Evolutionary conservation across 2,329 filamentous ascomycete species (phyloP).

Genomic region (Phialocephala sp.): DNA sequence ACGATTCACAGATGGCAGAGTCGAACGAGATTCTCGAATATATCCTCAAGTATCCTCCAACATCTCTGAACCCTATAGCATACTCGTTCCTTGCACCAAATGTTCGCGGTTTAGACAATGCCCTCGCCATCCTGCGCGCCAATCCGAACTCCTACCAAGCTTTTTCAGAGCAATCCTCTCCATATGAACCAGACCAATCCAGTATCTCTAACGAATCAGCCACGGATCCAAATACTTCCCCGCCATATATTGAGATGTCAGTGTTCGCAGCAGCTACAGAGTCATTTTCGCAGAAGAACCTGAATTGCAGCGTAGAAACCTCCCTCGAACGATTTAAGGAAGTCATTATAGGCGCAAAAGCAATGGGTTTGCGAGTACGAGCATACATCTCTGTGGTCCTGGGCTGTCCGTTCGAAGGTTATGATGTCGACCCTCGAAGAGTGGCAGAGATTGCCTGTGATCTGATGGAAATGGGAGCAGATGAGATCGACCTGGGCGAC

Average conservation of each 20-base stretch:
- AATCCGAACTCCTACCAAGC: constrained; percentile 59
- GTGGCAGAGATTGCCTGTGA: constrained; percentile 71
- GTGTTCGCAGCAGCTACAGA: constrained; percentile 86
- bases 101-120: constrained; percentile 71
- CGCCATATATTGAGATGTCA: constrained; percentile 69
- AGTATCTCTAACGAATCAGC: constrained; percentile 19
- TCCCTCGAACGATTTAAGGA: constrained; percentile 73
- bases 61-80: constrained; percentile 62
- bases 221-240: constrained; percentile 28
- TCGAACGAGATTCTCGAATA: constrained; percentile 76
- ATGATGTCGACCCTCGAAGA: constrained; percentile 65
- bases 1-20: constrained; percentile 70
- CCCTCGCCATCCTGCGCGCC: constrained; percentile 57
- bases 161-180: constrained; percentile 46
- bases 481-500: constrained; percentile 89
- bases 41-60: constrained; percentile 62
- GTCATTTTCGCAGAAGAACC: constrained; percentile 79
- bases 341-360: constrained; percentile 72
- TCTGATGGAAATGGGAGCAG: constrained; percentile 84
- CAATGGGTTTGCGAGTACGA: constrained; percentile 69
- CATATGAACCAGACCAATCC: constrained; percentile 41
- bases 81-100: constrained; percentile 87
- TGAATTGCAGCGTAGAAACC: constrained; percentile 79
- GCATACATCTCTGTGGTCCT: constrained; percentile 84
- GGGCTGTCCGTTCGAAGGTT: constrained; percentile 77